Conservation (phyloP, 2,329 filamentous ascomycete genomes). For the Pestalotiopsis sp. region DNA sequence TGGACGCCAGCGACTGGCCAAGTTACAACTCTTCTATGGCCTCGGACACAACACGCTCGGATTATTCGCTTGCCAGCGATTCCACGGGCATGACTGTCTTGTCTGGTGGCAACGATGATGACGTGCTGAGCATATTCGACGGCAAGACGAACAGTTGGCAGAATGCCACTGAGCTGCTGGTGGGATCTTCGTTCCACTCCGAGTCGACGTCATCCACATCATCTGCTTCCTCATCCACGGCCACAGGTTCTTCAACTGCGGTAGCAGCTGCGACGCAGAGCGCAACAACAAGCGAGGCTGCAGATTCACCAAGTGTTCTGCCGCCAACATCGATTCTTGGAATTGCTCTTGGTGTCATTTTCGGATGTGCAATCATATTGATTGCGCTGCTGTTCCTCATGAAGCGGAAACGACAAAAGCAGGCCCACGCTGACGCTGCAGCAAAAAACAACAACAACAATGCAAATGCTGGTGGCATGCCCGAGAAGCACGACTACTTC, state of each 20-base stretch:
- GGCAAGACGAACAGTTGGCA: conserved; percentile 77
- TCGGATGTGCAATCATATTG: conserved; percentile 73
- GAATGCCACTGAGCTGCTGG: conserved; percentile 67
- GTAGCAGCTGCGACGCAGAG: conserved; percentile 21
- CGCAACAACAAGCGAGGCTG: conserved; percentile 16
- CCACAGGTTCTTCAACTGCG: conserved; percentile 17
- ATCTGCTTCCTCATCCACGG: conserved; percentile 27
- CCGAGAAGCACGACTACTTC: conserved; percentile 62
- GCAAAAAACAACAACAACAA: conserved; percentile 33
- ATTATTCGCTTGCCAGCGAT: conserved; percentile 73
- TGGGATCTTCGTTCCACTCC: conserved; percentile 20
- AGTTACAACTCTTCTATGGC: conserved; percentile 76
- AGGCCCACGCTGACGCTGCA: conserved; percentile 48
- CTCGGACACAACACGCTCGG: conserved; percentile 64
- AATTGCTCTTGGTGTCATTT: conserved; percentile 79
- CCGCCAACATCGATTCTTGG: conserved; percentile 70
- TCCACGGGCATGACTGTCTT: conserved; percentile 72
- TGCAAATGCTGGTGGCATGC: conserved; percentile 43
- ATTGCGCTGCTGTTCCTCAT: conserved; percentile 72
- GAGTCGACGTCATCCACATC: conserved; percentile 28
- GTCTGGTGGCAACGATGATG: conserved; percentile 70
- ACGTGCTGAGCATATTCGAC: conserved; percentile 78
- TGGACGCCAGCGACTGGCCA: conserved; percentile 71
- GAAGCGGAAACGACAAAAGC: conserved; percentile 61
- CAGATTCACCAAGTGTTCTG: conserved; percentile 31